Base-by-base conservation (phyloP, 306 rosid species). In the Fragaria vesca region DNA sequence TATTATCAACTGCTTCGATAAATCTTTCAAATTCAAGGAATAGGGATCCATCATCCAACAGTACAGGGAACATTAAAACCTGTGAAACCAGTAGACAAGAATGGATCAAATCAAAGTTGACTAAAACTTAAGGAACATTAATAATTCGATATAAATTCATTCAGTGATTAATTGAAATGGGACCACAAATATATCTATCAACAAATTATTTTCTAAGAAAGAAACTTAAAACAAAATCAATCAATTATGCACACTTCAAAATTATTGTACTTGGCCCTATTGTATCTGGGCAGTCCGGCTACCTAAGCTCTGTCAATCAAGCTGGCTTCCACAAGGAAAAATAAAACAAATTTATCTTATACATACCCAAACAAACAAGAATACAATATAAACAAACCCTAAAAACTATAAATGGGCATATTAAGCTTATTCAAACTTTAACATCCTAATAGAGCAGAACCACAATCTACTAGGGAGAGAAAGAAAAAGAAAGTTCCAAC, bases 31-130 rank as follows among this genome's bases (percentile, higher is more conserved):
- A 95, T 85, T 92, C 96, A 26, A 86, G 80, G 80, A 89, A 95
- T 75, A 95, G 74, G 36, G 91, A 87, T 81, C 88, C 91, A 77
- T 87, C 89, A 73, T 87, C 97, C 81, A 95, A 78, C 50, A 95
- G 90, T 80, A 77, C 66, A 72, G 98, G 98, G 85, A 84, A 92
- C 97, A 92, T 92, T 82, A 95, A 83, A 69, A 90, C 95, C 98
- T 94, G 88, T 72, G 3, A 80, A 42, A 70, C 70, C 72, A 85
- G 76, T 73, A 18, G 58, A 77, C 67, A 72, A 61, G 20, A 62
- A 57, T 73, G 69, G 51, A 73, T 40, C 66, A 40, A 62, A 57
- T 12, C 10, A 38, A 58, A 55, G 67, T 18, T 7, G 21, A 65
- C 18, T 6, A 12, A 65, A 7, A 65, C 38, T 34, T 17, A 13